Base-by-base conservation (phyloP, 2,329 filamentous ascomycete genomes). In the Ceratocystis papillata region DNA sequence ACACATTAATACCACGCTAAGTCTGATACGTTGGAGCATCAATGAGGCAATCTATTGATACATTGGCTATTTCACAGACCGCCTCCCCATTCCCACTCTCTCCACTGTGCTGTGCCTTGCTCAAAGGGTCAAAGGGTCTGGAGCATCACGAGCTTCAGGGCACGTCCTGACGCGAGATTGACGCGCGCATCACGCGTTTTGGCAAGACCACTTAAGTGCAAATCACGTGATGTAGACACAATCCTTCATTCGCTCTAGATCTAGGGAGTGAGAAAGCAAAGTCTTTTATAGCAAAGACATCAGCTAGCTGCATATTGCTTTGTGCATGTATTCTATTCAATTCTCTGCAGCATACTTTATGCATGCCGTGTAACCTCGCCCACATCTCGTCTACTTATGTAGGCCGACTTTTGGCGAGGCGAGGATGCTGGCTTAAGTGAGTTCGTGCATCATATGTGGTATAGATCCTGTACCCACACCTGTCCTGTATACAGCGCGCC, bases 311-410 rank as follows among this genome's bases (percentile, higher is more conserved):
- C 37, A 15, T 41, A 41, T 41, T 15, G 37, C 37, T 12, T 41
- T 41, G 37, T 41, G 37, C 37, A 41, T 41, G 37, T 41, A 41
- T 41, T 41, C 37, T 41, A 41, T 41, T 41, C 10, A 12, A 41
- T 57, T 57, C 30, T 7, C 15, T 57, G 53, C 25, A 20, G 3
- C n/a, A 15, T 41, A 15, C 17, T 30, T 57, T 12, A 15, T 30
- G 53, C 53, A 57, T 57, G 53, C 5, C 53, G 28, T 57, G 53
- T 57, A 57, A 57, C 53, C 10, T 33, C 53, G n/a, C 5, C 7
- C 17, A n/a, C 2, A 20, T 48, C 17, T 50, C 17, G 46, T 20
- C n/a, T 50, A n/a, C n/a, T 8, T 20, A 20, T 10, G 0, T 8
- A 7, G 48, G 48, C 6, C 1, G 20, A 8, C 48, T 25, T 20